Conservation (phyloP, 306 rosid species). For the Abrus precatorius region DNA sequence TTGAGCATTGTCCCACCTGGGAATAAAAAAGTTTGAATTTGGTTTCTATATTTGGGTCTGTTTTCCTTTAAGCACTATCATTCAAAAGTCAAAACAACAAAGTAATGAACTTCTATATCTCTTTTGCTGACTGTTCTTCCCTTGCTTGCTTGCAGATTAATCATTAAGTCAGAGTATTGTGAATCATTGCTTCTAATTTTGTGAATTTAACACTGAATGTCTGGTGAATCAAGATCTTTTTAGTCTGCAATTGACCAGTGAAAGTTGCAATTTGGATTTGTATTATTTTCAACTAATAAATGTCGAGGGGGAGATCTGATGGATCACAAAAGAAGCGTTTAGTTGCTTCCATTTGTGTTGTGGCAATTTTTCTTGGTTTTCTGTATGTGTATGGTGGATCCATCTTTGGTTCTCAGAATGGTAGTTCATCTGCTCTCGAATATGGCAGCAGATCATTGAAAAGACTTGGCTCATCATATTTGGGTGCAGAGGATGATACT, state of each 20-base stretch:
- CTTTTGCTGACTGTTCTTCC: constrained; percentile 46
- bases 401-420: constrained; percentile 74
- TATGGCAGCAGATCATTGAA: constrained; percentile 83
- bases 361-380: constrained; percentile 74
- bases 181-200: constrained; percentile 35
- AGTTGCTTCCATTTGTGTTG: constrained; percentile 67
- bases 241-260: constrained; percentile 37
- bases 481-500: constrained; percentile 74
- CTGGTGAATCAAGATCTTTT: constrained; percentile 49
- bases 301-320: constrained; percentile 90
- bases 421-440: constrained; percentile 77
- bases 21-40: constrained; percentile 34
- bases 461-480: constrained; percentile 84
- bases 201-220: constrained; percentile 43
- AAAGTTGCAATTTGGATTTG: constrained; percentile 46
- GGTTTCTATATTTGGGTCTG: constrained; percentile 24
- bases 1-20: constrained; percentile 16
- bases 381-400: constrained; percentile 87
- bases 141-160: constrained; percentile 54
- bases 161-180: constrained; percentile 13
- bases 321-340: constrained; percentile 79
- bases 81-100: constrained; percentile 25
- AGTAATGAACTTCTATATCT: constrained; percentile 12
- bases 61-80: constrained; percentile 12
- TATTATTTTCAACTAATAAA: constrained; percentile 54